Evolutionary conservation across 768 basidiomycete species (phyloP), one percentile per base, ranked within the genome.

Genomic region (Lactarius evosmus): DNA sequence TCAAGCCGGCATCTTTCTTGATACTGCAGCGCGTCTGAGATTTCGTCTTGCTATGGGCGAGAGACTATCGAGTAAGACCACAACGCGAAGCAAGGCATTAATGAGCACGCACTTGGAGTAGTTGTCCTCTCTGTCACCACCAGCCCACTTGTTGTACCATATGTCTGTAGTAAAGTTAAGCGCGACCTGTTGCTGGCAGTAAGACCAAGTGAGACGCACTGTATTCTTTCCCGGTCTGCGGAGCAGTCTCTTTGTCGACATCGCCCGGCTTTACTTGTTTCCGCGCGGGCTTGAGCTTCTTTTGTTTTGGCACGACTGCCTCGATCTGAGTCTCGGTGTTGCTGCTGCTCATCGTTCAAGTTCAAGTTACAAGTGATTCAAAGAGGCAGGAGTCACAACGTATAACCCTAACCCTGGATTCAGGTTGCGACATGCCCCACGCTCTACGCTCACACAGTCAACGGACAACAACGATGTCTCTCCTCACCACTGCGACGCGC

Each of bases 141-240:
- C 97, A n/a, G 97, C 97, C 96, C 96, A 98, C 78, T 97, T 96
- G 76, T 98, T 95, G 74, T 96, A 98, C 96, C 97, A 99, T 57
- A 96, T 91, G 76, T 99, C 91, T 91, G 46, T 34, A 69, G 56
- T 33, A 32, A 61, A 38, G 25, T 58, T 58, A 22, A 66, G 56
- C 25, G 51, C 25, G 51, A 22, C 30, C 49, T 22, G 29, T 25
- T 25, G 14, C 27, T 38, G 36, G 22, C 51, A 58, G 29, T 52
- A 27, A 16, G 60, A 62, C 41, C n/a, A 32, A 51, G 32, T 36
- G 56, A 12, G 65, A 41, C 52, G 70, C 69, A 95, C 95, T 98
- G 78, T 96, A 97, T 74, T 97, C 95, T 75, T 96, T 96, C 55
- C 95, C 95, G 0, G 93, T 93, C 75, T 98, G 95, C 9, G 87